Evolutionary conservation across 805 yeast species (phyloP), one percentile per base, ranked within the genome.

Genomic region (Martiniozyma abietophila): DNA sequence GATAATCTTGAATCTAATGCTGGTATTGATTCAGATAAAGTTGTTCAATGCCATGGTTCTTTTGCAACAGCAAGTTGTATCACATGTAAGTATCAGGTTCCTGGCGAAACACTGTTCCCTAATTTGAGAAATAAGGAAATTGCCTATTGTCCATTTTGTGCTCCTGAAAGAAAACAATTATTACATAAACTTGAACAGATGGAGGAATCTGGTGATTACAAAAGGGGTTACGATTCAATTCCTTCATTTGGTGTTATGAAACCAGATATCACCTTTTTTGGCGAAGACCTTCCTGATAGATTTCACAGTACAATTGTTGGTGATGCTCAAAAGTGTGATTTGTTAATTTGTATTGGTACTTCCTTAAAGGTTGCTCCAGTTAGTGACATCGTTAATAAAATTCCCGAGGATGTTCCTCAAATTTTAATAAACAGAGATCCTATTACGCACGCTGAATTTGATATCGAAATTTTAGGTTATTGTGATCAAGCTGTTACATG

Each of bases 291-390:
- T 38, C 95, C 96, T 1, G 63, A 64, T 10, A 56, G 65, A 31
- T 86, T 79, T 50, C 88, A 84, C 46, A 67, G 68, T 29, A 54
- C 58, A 14, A 69, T 77, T 19, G 61, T 63, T 27, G 65, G 67
- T 27, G 96, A 88, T 51, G 63, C 77, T 6, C 47, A 57, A 14
- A 62, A 69, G 27, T 83, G 95, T 56, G 96, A 88, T 55, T 61
- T 86, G 35, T 60, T 88, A 29, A 66, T 86, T 5, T 80, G 94
- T 53, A 77, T 86, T 23, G 96, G 96, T 12, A 86, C 96, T 0
- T 85, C 95, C 15, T 65, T 86, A 44, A 83, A 86, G 51, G 96
- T 86, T 17, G 85, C 94, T 0, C 96, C 96, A 0, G 96, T 88
- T 4, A 76, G 85, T 34, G 86, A 83, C 34, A 82, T 86, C 38